phyloP scores from a whole-genome alignment of 208 protist species.

The Phytomonas sp. region DNA sequence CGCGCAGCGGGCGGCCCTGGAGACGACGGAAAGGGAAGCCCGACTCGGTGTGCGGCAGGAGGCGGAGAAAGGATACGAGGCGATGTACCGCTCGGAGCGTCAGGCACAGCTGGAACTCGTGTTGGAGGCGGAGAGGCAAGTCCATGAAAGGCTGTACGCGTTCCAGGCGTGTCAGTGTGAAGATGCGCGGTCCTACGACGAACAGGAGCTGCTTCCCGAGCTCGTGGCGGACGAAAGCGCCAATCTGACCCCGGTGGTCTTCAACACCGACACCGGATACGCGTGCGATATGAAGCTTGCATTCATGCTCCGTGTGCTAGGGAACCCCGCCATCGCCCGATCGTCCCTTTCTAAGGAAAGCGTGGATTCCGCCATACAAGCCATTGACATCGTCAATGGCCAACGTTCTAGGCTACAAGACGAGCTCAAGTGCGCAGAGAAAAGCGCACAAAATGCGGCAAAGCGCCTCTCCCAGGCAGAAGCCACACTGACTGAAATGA shows the following conservation, averaged over 20 bases:
- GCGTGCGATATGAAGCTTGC: slow-evolving; percentile 22
- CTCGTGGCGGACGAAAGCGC: background rate
- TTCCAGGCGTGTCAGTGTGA: slow-evolving; percentile 34
- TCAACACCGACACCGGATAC: background rate
- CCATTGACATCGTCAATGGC: slow-evolving; percentile 28
- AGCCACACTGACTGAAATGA: slow-evolving; percentile 25
- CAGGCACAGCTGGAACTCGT: slow-evolving; percentile 24
- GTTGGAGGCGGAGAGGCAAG: slow-evolving; percentile 20
- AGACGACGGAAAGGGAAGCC: slow-evolving; percentile 27
- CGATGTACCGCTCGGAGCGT: slow-evolving; percentile 18
- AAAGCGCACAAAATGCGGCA: slow-evolving; percentile 19
- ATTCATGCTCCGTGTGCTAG: slow-evolving; percentile 34
- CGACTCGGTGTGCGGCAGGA: slow-evolving; percentile 26
- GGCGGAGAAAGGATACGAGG: slow-evolving; percentile 23
- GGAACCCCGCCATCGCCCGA: slow-evolving; percentile 15
- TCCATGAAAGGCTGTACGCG: slow-evolving; percentile 33
- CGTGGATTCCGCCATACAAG: slow-evolving; percentile 26
- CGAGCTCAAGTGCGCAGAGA: slow-evolving; percentile 18
- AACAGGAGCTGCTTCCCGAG: slow-evolving; percentile 24
- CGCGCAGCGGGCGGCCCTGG: slow-evolving; percentile 28
- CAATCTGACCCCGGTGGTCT: background rate
- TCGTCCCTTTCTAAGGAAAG: slow-evolving; percentile 13
- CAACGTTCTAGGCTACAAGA: slow-evolving; percentile 23
- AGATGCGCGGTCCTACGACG: slow-evolving; percentile 48
- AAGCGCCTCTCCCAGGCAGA: slow-evolving; percentile 23